A percentile compares a stretch with the other conserved stretches of the same genome.
Evolutionary conservation across 2,329 filamentous ascomycete genomes (phyloP).

Genomic region (Pyrenophora teres): DNA sequence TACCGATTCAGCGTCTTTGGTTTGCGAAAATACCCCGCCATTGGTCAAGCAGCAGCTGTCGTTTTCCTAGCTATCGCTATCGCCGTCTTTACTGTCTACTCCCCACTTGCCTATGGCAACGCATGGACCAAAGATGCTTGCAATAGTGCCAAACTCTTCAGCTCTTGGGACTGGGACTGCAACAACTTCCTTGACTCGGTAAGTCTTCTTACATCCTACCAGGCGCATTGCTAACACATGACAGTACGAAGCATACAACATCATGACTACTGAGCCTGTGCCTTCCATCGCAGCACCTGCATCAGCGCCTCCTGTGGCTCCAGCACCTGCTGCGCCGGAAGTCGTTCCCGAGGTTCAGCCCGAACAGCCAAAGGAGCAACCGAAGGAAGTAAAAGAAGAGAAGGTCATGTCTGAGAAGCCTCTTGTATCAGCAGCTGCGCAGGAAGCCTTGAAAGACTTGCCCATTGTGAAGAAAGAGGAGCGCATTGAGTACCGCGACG

Average conservation of each 20-base stretch:
- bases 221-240: slow-evolving; percentile 15
- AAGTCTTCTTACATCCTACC: slow-evolving; percentile 55
- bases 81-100: slow-evolving; percentile 79
- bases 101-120: slow-evolving; percentile 90
- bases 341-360: slow-evolving; percentile 13
- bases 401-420: slow-evolving; percentile 35
- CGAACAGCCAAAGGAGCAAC: slow-evolving; percentile 10
- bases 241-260: slow-evolving; percentile 42
- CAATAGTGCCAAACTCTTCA: slow-evolving; percentile 82
- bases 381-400: slow-evolving; percentile 24
- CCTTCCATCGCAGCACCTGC: slow-evolving; percentile 34
- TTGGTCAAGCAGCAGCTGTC: slow-evolving; percentile 76
- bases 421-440: slow-evolving; percentile 37
- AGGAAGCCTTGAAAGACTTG: slow-evolving; percentile 30
- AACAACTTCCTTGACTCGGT: slow-evolving; percentile 87
- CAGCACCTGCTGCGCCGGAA: slow-evolving; percentile 18
- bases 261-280: slow-evolving; percentile 17
- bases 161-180: slow-evolving; percentile 97
- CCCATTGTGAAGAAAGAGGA: slow-evolving; percentile 67
- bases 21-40: slow-evolving; percentile 68
- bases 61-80: slow-evolving; percentile 75
- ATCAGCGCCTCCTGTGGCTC: slow-evolving; percentile 29
- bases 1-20: slow-evolving; percentile 72
- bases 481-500: slow-evolving; percentile 90
- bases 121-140: slow-evolving; percentile 90